Evolutionary conservation across 176 grass and related monocot species (phyloP).

Genomic region (Oryza meridionalis): DNA sequence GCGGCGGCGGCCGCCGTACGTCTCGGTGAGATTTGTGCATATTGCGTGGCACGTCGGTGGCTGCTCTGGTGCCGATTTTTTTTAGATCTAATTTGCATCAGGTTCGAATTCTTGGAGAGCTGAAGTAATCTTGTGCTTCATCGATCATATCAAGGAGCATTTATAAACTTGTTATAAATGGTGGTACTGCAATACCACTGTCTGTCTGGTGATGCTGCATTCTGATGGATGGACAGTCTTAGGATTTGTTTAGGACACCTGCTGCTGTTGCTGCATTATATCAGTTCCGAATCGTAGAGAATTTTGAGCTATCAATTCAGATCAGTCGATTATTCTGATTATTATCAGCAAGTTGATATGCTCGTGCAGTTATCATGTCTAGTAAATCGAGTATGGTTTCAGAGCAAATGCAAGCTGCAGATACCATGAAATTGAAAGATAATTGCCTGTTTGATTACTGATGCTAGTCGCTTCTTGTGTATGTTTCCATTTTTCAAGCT

Average conservation of each 20-base stretch:
- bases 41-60: not conserved
- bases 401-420: conserved; percentile 18
- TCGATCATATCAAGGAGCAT: not conserved
- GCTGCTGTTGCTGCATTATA: not conserved
- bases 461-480: conserved; percentile 18
- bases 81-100: conserved; percentile 42
- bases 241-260: not conserved
- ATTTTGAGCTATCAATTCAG: not conserved
- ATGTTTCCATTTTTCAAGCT: not conserved
- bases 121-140: conserved; percentile 5
- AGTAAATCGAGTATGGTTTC: not conserved
- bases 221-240: conserved; percentile 18
- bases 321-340: not conserved
- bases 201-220: conserved; percentile 10
- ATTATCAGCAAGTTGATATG: not conserved
- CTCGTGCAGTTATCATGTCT: not conserved
- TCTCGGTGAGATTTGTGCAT: conserved; percentile 35
- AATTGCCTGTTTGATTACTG: not conserved
- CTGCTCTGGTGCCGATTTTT: conserved; percentile 7
- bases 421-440: not conserved
- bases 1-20: not conserved
- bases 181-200: conserved; percentile 30
- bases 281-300: not conserved
- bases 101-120: not conserved
- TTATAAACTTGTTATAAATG: conserved; percentile 11